Conservation (phyloP, 345 rosid genomes). For the Cardiospermum halicacabum region DNA sequence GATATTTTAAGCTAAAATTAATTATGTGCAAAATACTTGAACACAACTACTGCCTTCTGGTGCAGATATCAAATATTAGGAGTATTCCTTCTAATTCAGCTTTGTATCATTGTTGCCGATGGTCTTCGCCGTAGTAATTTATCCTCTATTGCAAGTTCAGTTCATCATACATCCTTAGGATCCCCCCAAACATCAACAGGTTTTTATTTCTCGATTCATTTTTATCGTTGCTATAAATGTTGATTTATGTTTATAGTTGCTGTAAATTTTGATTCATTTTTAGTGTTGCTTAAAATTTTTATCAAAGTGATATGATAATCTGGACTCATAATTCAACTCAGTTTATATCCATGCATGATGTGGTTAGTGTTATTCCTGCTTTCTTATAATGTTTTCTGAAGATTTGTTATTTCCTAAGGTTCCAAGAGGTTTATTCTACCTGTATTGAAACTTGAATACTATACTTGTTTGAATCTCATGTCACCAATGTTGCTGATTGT, state of each 20-base stretch:
- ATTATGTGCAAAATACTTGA: constrained; percentile 1
- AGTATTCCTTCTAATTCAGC: constrained; percentile 82
- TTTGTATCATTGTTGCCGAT: constrained; percentile 88
- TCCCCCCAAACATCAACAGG: constrained; percentile 58
- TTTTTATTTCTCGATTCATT: constrained; percentile 16
- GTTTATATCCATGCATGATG: neutral
- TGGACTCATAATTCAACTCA: neutral
- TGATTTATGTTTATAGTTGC: neutral
- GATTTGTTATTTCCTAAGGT: constrained; percentile 1
- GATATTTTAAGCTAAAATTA: neutral
- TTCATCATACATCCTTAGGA: constrained; percentile 62
- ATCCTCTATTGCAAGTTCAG: constrained; percentile 76
- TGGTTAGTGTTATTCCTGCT: constrained; percentile 3
- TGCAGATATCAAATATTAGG: constrained; percentile 90
- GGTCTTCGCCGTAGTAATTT: constrained; percentile 75
- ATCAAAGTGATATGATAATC: neutral
- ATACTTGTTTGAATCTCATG: constrained; percentile 3
- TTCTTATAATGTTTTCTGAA: neutral
- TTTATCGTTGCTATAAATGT: neutral
- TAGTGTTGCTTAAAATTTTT: neutral
- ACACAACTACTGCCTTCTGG: constrained; percentile 23
- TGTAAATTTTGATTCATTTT: constrained; percentile 1
- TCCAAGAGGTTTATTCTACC: neutral
- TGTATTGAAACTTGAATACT: neutral
- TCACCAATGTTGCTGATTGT: neutral